phyloP scores from a whole-genome alignment of 345 rosid genomes.

The Excoecaria agallocha region DNA sequence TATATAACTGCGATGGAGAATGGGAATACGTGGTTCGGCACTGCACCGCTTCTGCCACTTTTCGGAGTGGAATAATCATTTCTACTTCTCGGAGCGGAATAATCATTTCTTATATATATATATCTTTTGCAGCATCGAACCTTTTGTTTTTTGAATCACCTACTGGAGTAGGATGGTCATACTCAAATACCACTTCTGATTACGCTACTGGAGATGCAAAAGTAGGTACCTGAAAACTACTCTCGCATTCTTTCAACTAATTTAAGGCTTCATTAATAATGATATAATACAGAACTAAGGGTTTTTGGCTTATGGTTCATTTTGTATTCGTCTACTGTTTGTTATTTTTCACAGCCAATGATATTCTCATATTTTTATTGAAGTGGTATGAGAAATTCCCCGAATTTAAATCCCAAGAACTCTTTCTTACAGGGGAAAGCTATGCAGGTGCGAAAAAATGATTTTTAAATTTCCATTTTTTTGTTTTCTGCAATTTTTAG shows the following conservation, averaged over 20 bases:
- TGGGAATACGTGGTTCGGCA: too few species aligned
- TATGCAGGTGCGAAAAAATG: slow-evolving; percentile 60
- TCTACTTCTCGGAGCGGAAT: too few species aligned
- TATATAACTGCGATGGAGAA: too few species aligned
- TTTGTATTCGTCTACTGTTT: slow-evolving; percentile 3
- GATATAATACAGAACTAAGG: not conserved
- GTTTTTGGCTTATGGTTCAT: not conserved
- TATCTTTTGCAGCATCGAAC: slow-evolving; percentile 65
- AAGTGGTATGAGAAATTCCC: slow-evolving; percentile 85
- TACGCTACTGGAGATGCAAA: slow-evolving; percentile 66
- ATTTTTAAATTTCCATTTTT: slow-evolving; percentile 3
- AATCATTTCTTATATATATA: too few species aligned
- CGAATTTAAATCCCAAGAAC: slow-evolving; percentile 50
- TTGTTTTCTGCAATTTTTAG: not conserved
- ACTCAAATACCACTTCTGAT: too few species aligned
- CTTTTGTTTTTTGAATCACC: slow-evolving; percentile 91
- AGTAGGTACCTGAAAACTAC: slow-evolving; percentile 41
- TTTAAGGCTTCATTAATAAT: not conserved
- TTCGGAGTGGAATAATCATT: too few species aligned
- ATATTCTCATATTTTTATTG: slow-evolving; percentile 68
- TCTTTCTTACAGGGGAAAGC: too few species aligned
- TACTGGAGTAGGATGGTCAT: slow-evolving; percentile 97
- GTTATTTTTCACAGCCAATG: slow-evolving; percentile 51
- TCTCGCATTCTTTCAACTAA: not conserved
- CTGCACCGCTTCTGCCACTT: too few species aligned